Conservation (phyloP, 306 rosid species). For the Chamaecrista fasciculata region DNA sequence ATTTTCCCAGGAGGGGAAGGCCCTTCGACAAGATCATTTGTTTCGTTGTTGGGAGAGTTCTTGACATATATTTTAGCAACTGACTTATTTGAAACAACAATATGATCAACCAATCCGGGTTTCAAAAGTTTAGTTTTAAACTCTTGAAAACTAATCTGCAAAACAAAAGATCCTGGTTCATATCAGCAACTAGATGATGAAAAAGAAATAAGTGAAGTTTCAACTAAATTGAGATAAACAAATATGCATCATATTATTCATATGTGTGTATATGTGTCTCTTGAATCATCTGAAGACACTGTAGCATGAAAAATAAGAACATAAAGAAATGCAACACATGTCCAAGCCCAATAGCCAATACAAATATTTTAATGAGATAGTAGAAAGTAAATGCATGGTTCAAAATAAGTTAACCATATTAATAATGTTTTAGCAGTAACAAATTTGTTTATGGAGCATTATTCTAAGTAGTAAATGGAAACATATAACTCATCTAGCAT, state of each 20-base stretch:
- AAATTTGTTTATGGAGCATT: constrained; percentile 4
- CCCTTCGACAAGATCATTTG: constrained; percentile 68
- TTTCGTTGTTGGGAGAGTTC: constrained; percentile 51
- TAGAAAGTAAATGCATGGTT: constrained; percentile 4
- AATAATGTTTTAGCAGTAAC: neutral
- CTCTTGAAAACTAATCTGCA: constrained; percentile 98
- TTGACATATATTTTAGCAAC: constrained; percentile 89
- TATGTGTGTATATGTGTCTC: neutral
- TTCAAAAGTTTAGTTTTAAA: constrained; percentile 89
- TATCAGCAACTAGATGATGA: constrained; percentile 8
- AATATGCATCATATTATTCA: too few species aligned
- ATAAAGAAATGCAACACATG: constrained; percentile 2
- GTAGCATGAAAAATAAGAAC: constrained; percentile 1
- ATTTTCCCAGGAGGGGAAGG: constrained; percentile 45
- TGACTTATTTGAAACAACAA: constrained; percentile 86
- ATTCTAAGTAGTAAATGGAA: too few species aligned
- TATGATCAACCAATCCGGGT: constrained; percentile 87
- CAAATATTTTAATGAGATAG: constrained; percentile 21
- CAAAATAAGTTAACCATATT: neutral
- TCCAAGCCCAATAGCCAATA: neutral
- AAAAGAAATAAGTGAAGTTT: constrained; percentile 16
- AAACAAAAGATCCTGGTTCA: constrained; percentile 21
- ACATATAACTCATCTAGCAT: too few species aligned
- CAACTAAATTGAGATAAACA: constrained; percentile 16
- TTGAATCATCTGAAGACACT: constrained; percentile 19